A percentile compares a stretch with the other conserved stretches of the same genome.
Evolutionary conservation across 768 basidiomycete genomes (phyloP).

Genomic region (Psilocybe sp.): DNA sequence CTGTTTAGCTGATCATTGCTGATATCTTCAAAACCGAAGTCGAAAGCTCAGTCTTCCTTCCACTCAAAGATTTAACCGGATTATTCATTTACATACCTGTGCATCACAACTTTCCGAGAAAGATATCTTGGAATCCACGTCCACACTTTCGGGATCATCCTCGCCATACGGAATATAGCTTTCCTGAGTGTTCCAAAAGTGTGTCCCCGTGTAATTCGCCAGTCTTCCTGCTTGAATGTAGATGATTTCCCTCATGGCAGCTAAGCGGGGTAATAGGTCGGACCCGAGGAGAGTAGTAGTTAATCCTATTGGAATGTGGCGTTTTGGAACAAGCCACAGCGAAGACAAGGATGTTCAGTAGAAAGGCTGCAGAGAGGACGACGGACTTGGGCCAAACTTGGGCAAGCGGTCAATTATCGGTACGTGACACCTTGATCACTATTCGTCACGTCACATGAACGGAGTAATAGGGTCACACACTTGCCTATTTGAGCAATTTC

Average conservation of each 20-base stretch:
- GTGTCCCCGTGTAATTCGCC: conserved; percentile 69
- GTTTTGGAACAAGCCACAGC: neutral
- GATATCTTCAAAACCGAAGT: neutral
- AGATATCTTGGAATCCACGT: conserved; percentile 54
- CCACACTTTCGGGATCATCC: conserved; percentile 29
- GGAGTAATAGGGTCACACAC: no score
- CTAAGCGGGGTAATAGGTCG: neutral
- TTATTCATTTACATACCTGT: conserved; percentile 37
- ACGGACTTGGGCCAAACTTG: no score
- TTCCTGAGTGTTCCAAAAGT: conserved; percentile 84
- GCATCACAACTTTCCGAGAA: conserved; percentile 59
- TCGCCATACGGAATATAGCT: conserved; percentile 56
- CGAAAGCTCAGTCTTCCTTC: no score
- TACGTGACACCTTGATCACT: no score
- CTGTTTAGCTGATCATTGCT: neutral
- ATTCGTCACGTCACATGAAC: no score
- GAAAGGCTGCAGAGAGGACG: no score
- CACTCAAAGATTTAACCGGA: neutral
- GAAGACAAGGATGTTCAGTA: no score
- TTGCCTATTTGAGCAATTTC: no score
- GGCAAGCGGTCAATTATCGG: no score
- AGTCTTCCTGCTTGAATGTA: conserved; percentile 71
- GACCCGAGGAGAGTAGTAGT: neutral
- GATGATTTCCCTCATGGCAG: conserved; percentile 69
- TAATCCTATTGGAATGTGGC: neutral